phyloP scores from a whole-genome alignment of 257 asterid genomes.

The Nemophila menziesii region DNA sequence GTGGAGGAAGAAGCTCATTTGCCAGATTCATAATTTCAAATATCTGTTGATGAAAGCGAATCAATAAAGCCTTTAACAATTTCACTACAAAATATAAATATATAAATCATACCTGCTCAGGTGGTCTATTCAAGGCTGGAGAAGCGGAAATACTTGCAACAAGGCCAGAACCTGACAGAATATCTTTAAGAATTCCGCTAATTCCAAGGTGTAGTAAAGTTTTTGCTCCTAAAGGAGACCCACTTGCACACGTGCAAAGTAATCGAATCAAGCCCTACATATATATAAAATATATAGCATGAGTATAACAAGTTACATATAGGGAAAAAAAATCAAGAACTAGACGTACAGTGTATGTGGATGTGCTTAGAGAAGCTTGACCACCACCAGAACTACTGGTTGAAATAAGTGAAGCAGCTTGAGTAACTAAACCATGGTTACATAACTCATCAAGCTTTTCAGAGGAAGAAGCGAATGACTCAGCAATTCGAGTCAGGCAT shows the following conservation, averaged over 20 bases:
- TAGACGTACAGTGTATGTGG: conserved; percentile 73
- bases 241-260: conserved; percentile 87
- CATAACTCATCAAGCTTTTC: conserved; percentile 93
- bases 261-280: conserved; percentile 89
- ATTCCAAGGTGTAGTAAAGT: conserved; percentile 79
- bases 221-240: conserved; percentile 85
- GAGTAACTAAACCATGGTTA: conserved; percentile 90
- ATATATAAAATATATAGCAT: neutral
- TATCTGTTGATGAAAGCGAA: conserved; percentile 30
- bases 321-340: conserved; percentile 2
- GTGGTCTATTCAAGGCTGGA: conserved; percentile 86
- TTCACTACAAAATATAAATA: neutral
- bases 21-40: conserved; percentile 98
- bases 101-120: conserved; percentile 70
- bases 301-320: neutral
- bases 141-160: conserved; percentile 72
- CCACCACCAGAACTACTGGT: conserved; percentile 83
- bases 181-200: conserved; percentile 88
- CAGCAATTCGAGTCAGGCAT: conserved; percentile 96
- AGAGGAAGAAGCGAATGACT: conserved; percentile 89
- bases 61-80: conserved; percentile 3
- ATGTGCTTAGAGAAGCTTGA: conserved; percentile 83
- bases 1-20: conserved; percentile 94
- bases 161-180: conserved; percentile 80
- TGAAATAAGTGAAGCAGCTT: conserved; percentile 84